phyloP scores from a whole-genome alignment of 2,329 filamentous ascomycete species.

The Paraphaeosphaeria minitans region DNA sequence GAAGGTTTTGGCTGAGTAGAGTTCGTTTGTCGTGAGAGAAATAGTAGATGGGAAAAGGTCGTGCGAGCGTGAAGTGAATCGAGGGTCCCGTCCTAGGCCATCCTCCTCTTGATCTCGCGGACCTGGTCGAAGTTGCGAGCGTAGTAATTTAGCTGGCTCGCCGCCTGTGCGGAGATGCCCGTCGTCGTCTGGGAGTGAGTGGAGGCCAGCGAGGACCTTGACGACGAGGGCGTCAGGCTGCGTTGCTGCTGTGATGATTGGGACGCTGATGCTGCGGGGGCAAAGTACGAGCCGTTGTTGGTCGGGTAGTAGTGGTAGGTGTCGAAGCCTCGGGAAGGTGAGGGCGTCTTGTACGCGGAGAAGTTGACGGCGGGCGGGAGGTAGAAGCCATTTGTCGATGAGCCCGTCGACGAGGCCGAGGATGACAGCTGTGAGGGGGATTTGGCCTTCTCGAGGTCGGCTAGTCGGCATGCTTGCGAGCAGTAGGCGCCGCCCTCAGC shows the following conservation, averaged over 20 bases:
- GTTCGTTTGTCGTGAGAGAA: too few species aligned
- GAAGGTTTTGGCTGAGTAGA: too few species aligned
- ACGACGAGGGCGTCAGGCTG: constrained; percentile 67
- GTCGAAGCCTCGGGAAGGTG: constrained; percentile 48
- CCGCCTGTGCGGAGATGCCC: constrained; percentile 74
- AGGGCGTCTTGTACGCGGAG: constrained; percentile 64
- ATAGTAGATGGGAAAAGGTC: too few species aligned
- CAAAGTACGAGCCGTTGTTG: constrained; percentile 46
- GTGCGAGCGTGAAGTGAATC: neutral
- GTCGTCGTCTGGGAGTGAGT: constrained; percentile 58
- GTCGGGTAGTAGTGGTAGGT: constrained; percentile 45
- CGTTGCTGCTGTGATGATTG: constrained; percentile 46
- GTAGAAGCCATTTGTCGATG: constrained; percentile 63
- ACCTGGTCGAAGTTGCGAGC: constrained; percentile 88
- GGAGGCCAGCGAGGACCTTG: constrained; percentile 82
- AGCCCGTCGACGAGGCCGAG: constrained; percentile 58
- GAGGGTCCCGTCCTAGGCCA: constrained; percentile 23
- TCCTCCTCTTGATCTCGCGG: constrained; percentile 60
- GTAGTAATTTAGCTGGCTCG: constrained; percentile 81
- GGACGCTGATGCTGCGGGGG: constrained; percentile 28
- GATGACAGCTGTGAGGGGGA: constrained; percentile 56
- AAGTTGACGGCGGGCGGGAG: constrained; percentile 80
- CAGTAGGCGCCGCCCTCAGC: constrained; percentile 79
- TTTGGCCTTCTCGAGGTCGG: constrained; percentile 77
- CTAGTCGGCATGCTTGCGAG: constrained; percentile 87